Percentiles rank a stretch among this genome's conserved stretches.
These are phyloP conservation scores for Iris macrosiphon DNA, from an alignment of 106 monocot species.

Conservation along the genomic window DNA sequence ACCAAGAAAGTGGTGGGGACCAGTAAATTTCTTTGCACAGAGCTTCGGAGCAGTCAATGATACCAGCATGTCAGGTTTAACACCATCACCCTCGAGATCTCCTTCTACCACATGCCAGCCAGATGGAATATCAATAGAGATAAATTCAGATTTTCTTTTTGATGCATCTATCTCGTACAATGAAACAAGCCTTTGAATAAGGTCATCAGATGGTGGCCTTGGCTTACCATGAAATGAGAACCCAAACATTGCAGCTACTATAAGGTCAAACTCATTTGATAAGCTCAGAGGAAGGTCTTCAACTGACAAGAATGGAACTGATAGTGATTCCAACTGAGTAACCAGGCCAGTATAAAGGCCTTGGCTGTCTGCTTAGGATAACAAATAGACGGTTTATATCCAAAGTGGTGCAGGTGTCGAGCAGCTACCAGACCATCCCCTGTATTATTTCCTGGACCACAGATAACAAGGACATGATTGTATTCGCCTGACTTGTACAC, in stretches of 20 bases:
- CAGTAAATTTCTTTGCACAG: conserved; percentile 80
- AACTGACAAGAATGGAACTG: conserved; percentile 63
- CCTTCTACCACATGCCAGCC: conserved; percentile 99
- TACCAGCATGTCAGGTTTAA: conserved; percentile 97
- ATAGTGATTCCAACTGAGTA: conserved; percentile 82
- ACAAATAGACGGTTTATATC: conserved; percentile 69
- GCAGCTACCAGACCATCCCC: conserved; percentile 96
- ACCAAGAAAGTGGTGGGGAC: conserved; percentile 95
- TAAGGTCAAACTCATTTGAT: conserved; percentile 69
- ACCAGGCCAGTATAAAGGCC: conserved; percentile 73
- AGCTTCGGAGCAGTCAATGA: conserved; percentile 98
- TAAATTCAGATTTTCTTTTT: conserved; percentile 35
- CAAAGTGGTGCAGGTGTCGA: conserved; percentile 89
- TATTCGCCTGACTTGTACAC: conserved; percentile 72
- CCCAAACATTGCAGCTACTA: conserved; percentile 92
- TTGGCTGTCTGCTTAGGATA: conserved; percentile 88
- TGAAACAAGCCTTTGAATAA: conserved; percentile 56
- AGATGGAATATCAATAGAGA: conserved; percentile 97
- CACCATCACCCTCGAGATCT: conserved; percentile 56
- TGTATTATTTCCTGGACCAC: conserved; percentile 98
- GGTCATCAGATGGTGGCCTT: conserved; percentile 92
- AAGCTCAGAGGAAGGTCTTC: conserved; percentile 74
- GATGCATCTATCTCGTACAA: conserved; percentile 24
- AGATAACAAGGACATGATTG: conserved; percentile 55
- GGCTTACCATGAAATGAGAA: conserved; percentile 95